A percentile compares a stretch with the other conserved stretches of the same genome.
phyloP scores from a whole-genome alignment of 2,329 filamentous ascomycete genomes.

The Beauveria medogensis region DNA sequence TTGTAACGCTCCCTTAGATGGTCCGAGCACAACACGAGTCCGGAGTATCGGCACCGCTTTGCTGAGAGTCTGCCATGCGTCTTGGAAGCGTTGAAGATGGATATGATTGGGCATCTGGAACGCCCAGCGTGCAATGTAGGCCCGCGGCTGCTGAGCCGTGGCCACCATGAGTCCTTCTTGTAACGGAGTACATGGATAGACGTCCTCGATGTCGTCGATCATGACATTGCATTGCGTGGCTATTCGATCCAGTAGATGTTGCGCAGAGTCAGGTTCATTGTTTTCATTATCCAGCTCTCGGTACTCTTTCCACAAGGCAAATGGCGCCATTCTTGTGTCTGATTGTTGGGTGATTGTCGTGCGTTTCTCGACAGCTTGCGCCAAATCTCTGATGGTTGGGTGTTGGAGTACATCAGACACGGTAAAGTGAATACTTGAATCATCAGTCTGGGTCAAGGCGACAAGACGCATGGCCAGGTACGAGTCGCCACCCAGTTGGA shows the following conservation, averaged over 20 bases:
- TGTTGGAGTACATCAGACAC: background rate
- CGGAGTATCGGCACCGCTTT: background rate
- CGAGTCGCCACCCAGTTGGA: background rate
- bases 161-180: constrained; percentile 10
- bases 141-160: constrained; percentile 2
- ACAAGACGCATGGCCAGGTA: constrained; percentile 9
- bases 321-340: background rate
- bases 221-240: background rate
- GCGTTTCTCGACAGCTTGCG: constrained; percentile 3
- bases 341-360: background rate
- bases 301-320: constrained; percentile 7
- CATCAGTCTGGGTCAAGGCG: background rate
- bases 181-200: constrained; percentile 12
- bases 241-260: background rate
- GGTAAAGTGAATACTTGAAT: background rate
- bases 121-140: background rate
- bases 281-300: background rate
- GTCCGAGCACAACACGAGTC: background rate
- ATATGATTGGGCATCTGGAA: background rate
- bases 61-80: background rate
- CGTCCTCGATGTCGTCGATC: constrained; percentile 4
- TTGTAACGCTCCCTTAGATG: background rate
- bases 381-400: constrained; percentile 8
- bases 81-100: background rate
- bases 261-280: background rate